Percentiles rank a stretch among this genome's conserved stretches.
Evolutionary conservation across 2,329 filamentous ascomycete species (phyloP).

Genomic region (Grosmannia penicillata): DNA sequence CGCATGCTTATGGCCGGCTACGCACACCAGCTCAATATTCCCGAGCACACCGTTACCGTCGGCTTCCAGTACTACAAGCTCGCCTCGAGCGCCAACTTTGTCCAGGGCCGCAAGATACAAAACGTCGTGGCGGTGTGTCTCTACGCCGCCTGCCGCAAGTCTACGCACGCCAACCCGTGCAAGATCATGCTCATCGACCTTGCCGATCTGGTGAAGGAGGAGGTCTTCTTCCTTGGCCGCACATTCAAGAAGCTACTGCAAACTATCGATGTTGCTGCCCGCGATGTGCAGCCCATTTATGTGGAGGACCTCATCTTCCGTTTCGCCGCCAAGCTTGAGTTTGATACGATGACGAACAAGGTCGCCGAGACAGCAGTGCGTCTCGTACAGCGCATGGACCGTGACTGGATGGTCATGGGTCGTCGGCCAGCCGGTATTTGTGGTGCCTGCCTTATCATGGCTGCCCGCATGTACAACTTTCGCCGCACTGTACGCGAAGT

Average conservation of each 20-base stretch:
- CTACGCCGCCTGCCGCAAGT: slow-evolving; percentile 73
- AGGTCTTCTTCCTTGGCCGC: slow-evolving; percentile 83
- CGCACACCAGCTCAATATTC: slow-evolving; percentile 42
- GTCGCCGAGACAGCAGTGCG: slow-evolving; percentile 80
- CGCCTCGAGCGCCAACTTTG: slow-evolving; percentile 59
- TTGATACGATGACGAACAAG: slow-evolving; percentile 63
- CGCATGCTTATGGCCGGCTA: slow-evolving; percentile 47
- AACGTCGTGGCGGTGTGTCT: slow-evolving; percentile 83
- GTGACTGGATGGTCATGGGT: slow-evolving; percentile 95
- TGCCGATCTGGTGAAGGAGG: slow-evolving; percentile 67
- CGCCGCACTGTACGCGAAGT: slow-evolving; percentile 84
- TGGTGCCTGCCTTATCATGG: slow-evolving; percentile 85
- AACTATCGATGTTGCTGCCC: slow-evolving; percentile 43
- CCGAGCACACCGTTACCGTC: slow-evolving; percentile 46
- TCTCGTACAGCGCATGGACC: slow-evolving; percentile 82
- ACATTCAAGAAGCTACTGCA: slow-evolving; percentile 73
- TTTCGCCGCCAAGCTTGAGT: slow-evolving; percentile 85
- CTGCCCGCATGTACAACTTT: slow-evolving; percentile 96
- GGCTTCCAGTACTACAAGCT: slow-evolving; percentile 65
- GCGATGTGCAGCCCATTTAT: slow-evolving; percentile 51
- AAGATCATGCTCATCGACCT: slow-evolving; percentile 91
- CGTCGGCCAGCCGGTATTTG: slow-evolving; percentile 87
- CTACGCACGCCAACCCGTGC: slow-evolving; percentile 45
- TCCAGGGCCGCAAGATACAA: slow-evolving; percentile 71
- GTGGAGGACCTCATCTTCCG: slow-evolving; percentile 84